Conservation (phyloP, 768 basidiomycete species). For the Lactarius psammicola region DNA sequence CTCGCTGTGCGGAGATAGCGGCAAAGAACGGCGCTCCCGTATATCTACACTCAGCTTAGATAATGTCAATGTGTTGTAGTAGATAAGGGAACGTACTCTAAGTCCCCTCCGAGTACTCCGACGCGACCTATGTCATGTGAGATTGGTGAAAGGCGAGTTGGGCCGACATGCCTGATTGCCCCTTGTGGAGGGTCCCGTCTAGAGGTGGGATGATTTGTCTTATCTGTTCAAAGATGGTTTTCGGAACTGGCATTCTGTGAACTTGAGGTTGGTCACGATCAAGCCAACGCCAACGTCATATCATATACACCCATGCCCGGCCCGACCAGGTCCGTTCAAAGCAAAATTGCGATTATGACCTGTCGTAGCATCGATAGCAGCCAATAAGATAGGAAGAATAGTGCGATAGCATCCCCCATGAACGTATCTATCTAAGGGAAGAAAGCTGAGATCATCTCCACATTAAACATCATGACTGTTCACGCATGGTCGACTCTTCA, state of each 20-base stretch:
- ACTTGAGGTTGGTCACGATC: too few relatives aligned
- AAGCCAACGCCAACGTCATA: neutral
- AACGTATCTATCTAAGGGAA: slow-evolving; percentile 10
- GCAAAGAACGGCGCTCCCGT: slow-evolving; percentile 97
- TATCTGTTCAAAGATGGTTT: slow-evolving; percentile 63
- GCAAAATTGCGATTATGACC: neutral
- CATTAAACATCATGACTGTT: slow-evolving; percentile 15
- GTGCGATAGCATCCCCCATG: slow-evolving; percentile 6
- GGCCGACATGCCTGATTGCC: slow-evolving; percentile 71
- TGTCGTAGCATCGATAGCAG: slow-evolving; percentile 4
- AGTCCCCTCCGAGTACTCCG: slow-evolving; percentile 89
- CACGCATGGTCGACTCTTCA: slow-evolving; percentile 24
- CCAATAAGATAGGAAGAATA: slow-evolving; percentile 14
- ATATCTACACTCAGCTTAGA: slow-evolving; percentile 54
- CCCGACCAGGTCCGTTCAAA: neutral
- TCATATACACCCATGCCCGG: neutral
- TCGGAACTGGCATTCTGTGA: slow-evolving; percentile 61
- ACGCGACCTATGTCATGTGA: slow-evolving; percentile 61
- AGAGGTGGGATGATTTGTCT: slow-evolving; percentile 87
- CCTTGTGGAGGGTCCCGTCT: slow-evolving; percentile 86
- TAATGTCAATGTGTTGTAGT: neutral
- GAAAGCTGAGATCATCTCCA: neutral
- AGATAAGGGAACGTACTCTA: slow-evolving; percentile 63
- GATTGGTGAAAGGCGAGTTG: neutral
- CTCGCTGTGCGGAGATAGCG: slow-evolving; percentile 82